These are phyloP conservation scores for Kalmusia sp. DNA, from an alignment of 2,329 filamentous ascomycete genomes.

Conservation along the genomic window DNA sequence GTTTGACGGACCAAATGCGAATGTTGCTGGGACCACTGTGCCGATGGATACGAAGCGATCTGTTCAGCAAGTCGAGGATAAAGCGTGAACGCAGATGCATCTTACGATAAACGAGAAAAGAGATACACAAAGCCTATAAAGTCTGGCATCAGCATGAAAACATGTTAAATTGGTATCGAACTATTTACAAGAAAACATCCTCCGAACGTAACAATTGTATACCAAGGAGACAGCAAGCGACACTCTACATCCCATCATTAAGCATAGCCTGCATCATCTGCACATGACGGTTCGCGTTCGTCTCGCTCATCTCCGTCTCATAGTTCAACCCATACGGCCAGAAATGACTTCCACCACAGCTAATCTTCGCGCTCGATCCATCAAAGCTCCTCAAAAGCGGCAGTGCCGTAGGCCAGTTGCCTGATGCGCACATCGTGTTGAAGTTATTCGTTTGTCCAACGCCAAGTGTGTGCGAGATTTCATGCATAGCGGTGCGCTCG, in stretches of 20 bases:
- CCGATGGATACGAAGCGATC: constrained; percentile 9
- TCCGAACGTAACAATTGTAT: too few species aligned
- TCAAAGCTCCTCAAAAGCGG: constrained; percentile 40
- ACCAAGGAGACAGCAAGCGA: too few species aligned
- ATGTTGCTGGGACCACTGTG: constrained; percentile 18
- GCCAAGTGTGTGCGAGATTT: constrained; percentile 43
- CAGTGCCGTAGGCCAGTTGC: constrained; percentile 42
- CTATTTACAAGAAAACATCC: background rate
- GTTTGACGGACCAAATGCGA: constrained; percentile 25
- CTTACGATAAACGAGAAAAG: background rate
- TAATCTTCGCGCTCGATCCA: constrained; percentile 38
- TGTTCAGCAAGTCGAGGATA: too few species aligned
- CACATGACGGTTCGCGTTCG: constrained; percentile 43
- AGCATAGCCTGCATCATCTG: constrained; percentile 42
- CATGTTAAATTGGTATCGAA: background rate
- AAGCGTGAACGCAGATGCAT: too few species aligned
- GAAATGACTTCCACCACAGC: constrained; percentile 40
- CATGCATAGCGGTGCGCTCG: constrained; percentile 45
- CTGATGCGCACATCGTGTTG: constrained; percentile 33
- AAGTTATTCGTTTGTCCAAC: constrained; percentile 43
- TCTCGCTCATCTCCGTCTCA: constrained; percentile 45
- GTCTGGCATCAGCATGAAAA: too few species aligned
- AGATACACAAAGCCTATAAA: too few species aligned
- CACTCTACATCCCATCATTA: constrained; percentile 35
- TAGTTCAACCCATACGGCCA: constrained; percentile 47